Evolutionary conservation across 495 filamentous ascomycete species (phyloP), one percentile per base, ranked within the genome.

Genomic region (Chlorociboria aeruginascens): DNA sequence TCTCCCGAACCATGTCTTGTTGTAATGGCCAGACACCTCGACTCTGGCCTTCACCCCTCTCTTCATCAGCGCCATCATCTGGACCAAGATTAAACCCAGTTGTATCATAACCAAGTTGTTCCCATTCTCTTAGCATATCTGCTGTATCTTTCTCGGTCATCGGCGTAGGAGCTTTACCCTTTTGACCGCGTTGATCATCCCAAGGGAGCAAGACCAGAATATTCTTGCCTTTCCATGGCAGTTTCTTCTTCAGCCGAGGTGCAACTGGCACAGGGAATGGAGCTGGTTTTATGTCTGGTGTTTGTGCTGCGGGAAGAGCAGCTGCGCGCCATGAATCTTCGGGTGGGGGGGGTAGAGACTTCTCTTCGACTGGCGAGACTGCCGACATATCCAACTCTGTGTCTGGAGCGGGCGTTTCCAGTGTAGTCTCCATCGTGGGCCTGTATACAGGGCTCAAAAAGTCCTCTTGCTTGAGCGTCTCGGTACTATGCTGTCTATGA

Each of bases 61-160:
- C 62, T 3, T 68, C 62, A 12, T 20, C 32, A 48, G 50, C 39
- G 7, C 12, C 12, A 32, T n/a, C 2, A 6, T 20, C 40, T 13
- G 62, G 64, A 20, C 71, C 69, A 51, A 89, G 59, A 40, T 76
- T 81, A 62, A 92, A 94, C 0, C 86, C 86, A 6, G 70, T 66
- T 35, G 73, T 74, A 61, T 85, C 73, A 58, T 89, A 95, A 8
- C 89, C 92, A 49, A 81, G 63, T 39, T 82, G 64, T 58, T 84
- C 74, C 81, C 85, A 93, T 29, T 71, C 66, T 41, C 75, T 71
- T 49, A 94, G 55, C 57, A 79, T 80, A n/a, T 72, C 64, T 13
- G 77, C 61, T 4, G 87, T 78, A 41, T 87, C 81, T 17, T 66
- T 61, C 12, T 69, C 58, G 29, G 62, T 79, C 50, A 97, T 63